Percentiles rank a stretch among this genome's conserved stretches.
phyloP scores from a whole-genome alignment of 345 rosid species.

The Brassica nigra region DNA sequence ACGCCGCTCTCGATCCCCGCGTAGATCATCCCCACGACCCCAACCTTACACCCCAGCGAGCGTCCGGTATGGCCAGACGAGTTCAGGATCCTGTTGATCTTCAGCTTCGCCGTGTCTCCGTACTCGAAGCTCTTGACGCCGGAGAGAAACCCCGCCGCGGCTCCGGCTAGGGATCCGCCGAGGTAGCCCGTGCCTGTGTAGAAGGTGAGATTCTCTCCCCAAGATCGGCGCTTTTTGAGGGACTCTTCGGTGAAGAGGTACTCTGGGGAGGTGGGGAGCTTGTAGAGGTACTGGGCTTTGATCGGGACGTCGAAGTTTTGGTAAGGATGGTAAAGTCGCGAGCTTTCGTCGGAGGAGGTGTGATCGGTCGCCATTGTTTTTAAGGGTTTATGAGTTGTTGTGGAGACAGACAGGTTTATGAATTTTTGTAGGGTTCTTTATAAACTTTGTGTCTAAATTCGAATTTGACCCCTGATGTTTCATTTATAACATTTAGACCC shows the following conservation, averaged over 20 bases:
- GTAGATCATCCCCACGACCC: constrained; percentile 72
- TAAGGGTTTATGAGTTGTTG: constrained; percentile 23
- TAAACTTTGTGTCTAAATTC: neutral
- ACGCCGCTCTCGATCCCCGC: constrained; percentile 76
- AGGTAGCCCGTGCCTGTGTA: constrained; percentile 83
- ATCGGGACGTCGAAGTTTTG: constrained; percentile 49
- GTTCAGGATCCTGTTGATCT: constrained; percentile 69
- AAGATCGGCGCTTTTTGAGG: constrained; percentile 74
- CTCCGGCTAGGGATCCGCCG: constrained; percentile 63
- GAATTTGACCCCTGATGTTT: constrained; percentile 28
- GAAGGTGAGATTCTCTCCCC: constrained; percentile 95
- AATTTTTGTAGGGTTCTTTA: neutral
- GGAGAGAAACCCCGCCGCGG: constrained; percentile 51
- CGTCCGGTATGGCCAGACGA: constrained; percentile 76
- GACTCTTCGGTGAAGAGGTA: constrained; percentile 86
- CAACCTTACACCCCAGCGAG: constrained; percentile 71
- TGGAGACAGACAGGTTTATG: constrained; percentile 4
- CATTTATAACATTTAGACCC: constrained; percentile 2
- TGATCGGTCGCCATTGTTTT: constrained; percentile 42
- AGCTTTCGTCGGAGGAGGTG: constrained; percentile 40
- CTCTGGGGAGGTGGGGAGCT: constrained; percentile 84
- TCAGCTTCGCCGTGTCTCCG: constrained; percentile 80
- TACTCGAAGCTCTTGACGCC: constrained; percentile 61
- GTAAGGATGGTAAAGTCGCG: constrained; percentile 80
- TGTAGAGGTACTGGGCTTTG: constrained; percentile 51